phyloP scores from a whole-genome alignment of 441 rosid species.

The Erodium moschatum region DNA sequence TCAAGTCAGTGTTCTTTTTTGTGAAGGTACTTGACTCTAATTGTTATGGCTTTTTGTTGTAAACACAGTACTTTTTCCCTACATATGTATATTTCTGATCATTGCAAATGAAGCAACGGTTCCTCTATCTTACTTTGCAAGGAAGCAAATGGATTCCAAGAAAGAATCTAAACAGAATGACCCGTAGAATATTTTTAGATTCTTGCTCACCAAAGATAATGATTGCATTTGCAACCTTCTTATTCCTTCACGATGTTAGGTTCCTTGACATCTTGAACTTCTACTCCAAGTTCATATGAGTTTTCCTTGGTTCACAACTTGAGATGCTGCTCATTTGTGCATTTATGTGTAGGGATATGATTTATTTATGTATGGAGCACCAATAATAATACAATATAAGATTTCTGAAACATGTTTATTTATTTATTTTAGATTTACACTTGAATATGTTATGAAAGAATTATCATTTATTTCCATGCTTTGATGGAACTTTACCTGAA shows the following conservation, averaged over 20 bases:
- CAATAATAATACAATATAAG: not conserved
- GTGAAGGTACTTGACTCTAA: too few species aligned
- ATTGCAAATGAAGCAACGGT: too few species aligned
- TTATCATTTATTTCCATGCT: slow-evolving; percentile 9
- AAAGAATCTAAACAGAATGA: not conserved
- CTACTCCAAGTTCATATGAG: not conserved
- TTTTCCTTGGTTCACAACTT: not conserved
- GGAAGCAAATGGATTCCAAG: too few species aligned
- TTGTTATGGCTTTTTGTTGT: too few species aligned
- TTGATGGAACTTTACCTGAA: slow-evolving; percentile 21
- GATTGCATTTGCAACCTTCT: not conserved
- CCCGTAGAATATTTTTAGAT: not conserved
- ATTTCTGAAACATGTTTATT: not conserved
- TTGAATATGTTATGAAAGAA: not conserved
- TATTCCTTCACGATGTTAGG: not conserved
- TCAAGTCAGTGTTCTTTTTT: too few species aligned
- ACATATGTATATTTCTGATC: too few species aligned
- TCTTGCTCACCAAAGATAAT: not conserved
- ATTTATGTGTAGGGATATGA: not conserved
- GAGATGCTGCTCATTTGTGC: not conserved
- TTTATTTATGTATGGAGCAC: not conserved
- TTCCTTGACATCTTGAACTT: slow-evolving; percentile 5
- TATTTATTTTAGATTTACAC: not conserved
- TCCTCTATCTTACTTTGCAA: too few species aligned
- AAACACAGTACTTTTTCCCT: too few species aligned